Evolutionary conservation across 371 early-diverging fungal species (phyloP).

Genomic region (Mucor plumbeus): DNA sequence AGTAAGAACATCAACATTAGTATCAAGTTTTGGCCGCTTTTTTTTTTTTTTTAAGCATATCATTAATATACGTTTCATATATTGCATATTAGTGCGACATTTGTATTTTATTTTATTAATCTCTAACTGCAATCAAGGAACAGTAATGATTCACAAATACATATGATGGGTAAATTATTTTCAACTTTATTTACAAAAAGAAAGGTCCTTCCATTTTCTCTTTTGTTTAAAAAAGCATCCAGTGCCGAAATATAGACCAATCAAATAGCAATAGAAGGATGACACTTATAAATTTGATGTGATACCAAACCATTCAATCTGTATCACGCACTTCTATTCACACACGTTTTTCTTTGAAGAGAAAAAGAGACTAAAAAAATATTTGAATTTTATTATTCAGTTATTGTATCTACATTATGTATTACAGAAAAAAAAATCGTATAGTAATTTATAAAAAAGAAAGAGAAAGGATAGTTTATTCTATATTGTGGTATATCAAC

Average conservation of each 20-base stretch:
- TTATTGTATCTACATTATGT: not conserved
- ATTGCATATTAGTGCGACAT: not conserved
- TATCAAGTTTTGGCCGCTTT: too few species aligned
- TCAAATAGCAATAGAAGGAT: not conserved
- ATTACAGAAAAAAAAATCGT: slow-evolving; percentile 6
- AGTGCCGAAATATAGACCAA: not conserved
- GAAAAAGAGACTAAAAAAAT: not conserved
- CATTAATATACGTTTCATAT: not conserved
- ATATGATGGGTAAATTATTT: not conserved
- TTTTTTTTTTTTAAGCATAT: too few species aligned
- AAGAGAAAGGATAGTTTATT: slow-evolving; percentile 2
- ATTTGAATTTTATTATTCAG: not conserved
- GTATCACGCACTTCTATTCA: not conserved
- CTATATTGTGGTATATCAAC: not conserved
- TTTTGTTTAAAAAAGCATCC: not conserved
- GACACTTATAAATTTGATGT: not conserved
- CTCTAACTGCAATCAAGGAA: too few species aligned
- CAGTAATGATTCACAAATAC: not conserved
- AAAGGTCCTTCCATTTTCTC: not conserved
- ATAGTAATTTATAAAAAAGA: not conserved
- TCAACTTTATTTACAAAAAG: not conserved
- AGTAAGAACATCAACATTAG: not conserved
- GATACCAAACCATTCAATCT: not conserved
- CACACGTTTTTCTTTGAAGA: not conserved
- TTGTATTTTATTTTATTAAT: not conserved